Conservation (phyloP, 805 yeast species). For the Kuraishia hungarica region DNA sequence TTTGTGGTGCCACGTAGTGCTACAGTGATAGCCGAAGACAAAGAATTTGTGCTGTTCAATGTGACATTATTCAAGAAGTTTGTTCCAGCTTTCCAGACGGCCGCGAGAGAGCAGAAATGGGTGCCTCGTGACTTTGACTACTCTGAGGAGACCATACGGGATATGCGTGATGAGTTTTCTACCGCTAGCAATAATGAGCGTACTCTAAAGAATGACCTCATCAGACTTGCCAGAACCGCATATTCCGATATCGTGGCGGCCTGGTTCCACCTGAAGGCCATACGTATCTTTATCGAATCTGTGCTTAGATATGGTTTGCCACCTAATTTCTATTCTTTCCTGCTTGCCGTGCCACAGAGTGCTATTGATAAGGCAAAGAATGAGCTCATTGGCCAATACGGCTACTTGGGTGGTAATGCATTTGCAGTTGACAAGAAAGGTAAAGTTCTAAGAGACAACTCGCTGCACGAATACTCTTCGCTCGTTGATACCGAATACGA, state of each 20-base stretch:
- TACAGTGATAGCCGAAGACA: constrained; percentile 55
- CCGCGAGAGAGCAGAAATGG: constrained; percentile 80
- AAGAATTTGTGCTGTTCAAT: constrained; percentile 63
- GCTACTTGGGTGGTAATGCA: constrained; percentile 89
- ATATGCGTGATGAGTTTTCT: constrained; percentile 71
- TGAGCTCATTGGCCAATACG: constrained; percentile 67
- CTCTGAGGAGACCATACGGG: constrained; percentile 66
- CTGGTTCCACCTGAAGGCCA: constrained; percentile 86
- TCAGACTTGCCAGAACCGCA: constrained; percentile 82
- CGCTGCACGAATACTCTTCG: constrained; percentile 78
- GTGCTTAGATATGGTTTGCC: constrained; percentile 96
- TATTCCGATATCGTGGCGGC: constrained; percentile 75
- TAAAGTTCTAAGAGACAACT: constrained; percentile 47
- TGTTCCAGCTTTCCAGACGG: constrained; percentile 56
- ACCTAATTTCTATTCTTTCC: constrained; percentile 65
- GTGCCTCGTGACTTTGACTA: constrained; percentile 88
- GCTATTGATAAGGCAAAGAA: constrained; percentile 49
- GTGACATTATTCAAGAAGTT: constrained; percentile 83
- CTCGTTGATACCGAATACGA: constrained; percentile 93
- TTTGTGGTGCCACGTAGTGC: constrained; percentile 95
- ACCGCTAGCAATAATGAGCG: constrained; percentile 68
- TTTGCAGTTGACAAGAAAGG: constrained; percentile 63
- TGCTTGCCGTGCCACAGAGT: constrained; percentile 36
- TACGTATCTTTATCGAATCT: constrained; percentile 85
- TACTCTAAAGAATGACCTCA: constrained; percentile 64